These are phyloP conservation scores for Fusarium pininemorale DNA, from an alignment of 2,329 filamentous ascomycete genomes.

Conservation along the genomic window DNA sequence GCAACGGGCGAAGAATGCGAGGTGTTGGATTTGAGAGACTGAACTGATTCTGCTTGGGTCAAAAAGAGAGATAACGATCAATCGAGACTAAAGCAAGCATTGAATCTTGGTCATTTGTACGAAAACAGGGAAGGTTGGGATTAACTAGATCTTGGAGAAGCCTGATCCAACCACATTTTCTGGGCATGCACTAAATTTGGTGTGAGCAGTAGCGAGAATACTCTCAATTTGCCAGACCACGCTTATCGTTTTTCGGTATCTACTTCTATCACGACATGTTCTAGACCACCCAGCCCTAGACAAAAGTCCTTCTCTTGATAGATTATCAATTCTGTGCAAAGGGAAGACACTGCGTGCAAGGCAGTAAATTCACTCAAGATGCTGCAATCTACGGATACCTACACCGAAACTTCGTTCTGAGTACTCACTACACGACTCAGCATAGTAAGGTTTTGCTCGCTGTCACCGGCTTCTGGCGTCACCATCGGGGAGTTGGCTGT, in stretches of 20 bases:
- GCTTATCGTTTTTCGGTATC: constrained; percentile 2
- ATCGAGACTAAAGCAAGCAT: neutral
- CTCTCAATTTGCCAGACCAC: constrained; percentile 23
- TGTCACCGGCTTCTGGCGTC: constrained; percentile 3
- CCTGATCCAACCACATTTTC: constrained; percentile 22
- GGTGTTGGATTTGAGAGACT: too few species aligned
- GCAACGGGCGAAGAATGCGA: neutral
- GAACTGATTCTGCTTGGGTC: neutral
- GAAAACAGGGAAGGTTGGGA: constrained; percentile 29
- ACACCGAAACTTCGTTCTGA: neutral
- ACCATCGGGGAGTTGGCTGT: constrained; percentile 10
- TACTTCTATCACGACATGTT: neutral
- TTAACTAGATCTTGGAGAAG: constrained; percentile 2
- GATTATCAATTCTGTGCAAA: neutral
- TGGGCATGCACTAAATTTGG: constrained; percentile 32
- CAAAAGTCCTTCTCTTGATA: neutral
- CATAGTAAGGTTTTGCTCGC: neutral
- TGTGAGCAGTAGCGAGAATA: neutral
- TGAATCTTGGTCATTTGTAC: neutral
- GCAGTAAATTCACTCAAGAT: neutral
- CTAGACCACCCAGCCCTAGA: neutral
- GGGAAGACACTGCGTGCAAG: neutral
- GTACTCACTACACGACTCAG: constrained; percentile 11
- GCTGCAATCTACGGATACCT: neutral
- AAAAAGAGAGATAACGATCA: neutral